Base-by-base conservation (phyloP, 208 protist genomes). In the Leptomonas pyrrhocoris region DNA sequence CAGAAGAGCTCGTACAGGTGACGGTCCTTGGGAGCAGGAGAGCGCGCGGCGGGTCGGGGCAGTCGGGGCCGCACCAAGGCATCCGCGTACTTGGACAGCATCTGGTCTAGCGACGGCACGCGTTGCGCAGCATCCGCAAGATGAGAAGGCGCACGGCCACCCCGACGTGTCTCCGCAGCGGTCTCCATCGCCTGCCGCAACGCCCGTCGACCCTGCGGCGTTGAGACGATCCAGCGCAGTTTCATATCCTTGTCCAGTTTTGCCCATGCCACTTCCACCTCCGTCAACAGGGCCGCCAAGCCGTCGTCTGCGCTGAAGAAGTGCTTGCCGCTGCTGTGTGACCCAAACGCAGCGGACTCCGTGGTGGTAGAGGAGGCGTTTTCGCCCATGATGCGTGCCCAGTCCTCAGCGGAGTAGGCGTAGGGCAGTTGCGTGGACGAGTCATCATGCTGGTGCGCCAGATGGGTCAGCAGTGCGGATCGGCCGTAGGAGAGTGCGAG, bases 381-480 rank as follows among this genome's bases (percentile, higher is more conserved):
- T 19, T 51, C 54, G 38, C 54, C 40, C 46, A 67, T 72, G 9
- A 63, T 30, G 25, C 38, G 55, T 27, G 68, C 68, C 63, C 62
- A 74, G 40, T 72, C 63, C 48, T 46, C 56, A 12, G 45, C 49
- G 16, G 61, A 56, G 62, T 54, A 34, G 6, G 51, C 30, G 61
- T 67, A 38, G 12, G 59, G 60, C 45, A 36, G 63, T 40, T 21
- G 51, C 58, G 13, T n/a, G 38, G 50, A 31, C 11, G 36, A 12
- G 58, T 69, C 38, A 46, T 74, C 45, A 34, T 70, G 66, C 49
- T 82, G 71, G 60, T 82, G 77, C 8, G 73, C 72, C 1, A 78
- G 45, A 67, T 82, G 77, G 13, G 71, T 74, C 21, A 78, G 50
- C 9, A 70, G 76, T 6, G 77, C 71, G 18, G 77, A 64, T 50